phyloP scores from a whole-genome alignment of 768 basidiomycete species.

The Boletus subcaerulescens region DNA sequence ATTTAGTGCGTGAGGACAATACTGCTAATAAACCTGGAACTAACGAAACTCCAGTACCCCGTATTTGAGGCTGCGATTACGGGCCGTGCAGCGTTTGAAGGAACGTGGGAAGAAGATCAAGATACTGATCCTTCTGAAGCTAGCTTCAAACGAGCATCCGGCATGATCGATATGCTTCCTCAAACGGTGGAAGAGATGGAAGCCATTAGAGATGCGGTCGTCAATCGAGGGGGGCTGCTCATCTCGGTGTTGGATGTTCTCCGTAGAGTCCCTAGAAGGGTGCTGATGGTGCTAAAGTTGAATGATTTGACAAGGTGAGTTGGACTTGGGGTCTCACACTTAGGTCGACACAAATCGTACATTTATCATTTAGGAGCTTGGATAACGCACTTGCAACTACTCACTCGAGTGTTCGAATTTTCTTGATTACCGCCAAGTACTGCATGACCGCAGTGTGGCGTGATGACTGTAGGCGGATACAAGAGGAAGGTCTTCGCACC shows the following conservation, averaged over 20 bases:
- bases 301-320: conserved; percentile 79
- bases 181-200: conserved; percentile 78
- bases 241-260: conserved; percentile 85
- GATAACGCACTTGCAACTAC: conserved; percentile 88
- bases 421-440: conserved; percentile 87
- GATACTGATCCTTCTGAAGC: conserved; percentile 31
- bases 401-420: conserved; percentile 82
- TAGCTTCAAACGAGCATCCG: conserved; percentile 59
- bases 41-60: conserved; percentile 60
- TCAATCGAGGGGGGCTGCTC: conserved; percentile 78
- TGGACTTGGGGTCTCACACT: not conserved
- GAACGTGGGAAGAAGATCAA: conserved; percentile 48
- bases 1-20: conserved; percentile 54
- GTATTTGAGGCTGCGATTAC: conserved; percentile 95
- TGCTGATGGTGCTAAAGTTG: conserved; percentile 79
- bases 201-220: conserved; percentile 77
- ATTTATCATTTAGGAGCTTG: conserved; percentile 56
- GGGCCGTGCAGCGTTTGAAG: conserved; percentile 70
- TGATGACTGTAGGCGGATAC: conserved; percentile 57
- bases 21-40: not conserved
- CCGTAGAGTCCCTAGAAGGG: conserved; percentile 77
- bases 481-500: conserved; percentile 45
- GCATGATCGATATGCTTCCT: conserved; percentile 71
- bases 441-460: conserved; percentile 79
- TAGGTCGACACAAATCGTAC: not conserved